Evolutionary conservation across 441 rosid species (phyloP).

Genomic region (Lepidium campestre): DNA sequence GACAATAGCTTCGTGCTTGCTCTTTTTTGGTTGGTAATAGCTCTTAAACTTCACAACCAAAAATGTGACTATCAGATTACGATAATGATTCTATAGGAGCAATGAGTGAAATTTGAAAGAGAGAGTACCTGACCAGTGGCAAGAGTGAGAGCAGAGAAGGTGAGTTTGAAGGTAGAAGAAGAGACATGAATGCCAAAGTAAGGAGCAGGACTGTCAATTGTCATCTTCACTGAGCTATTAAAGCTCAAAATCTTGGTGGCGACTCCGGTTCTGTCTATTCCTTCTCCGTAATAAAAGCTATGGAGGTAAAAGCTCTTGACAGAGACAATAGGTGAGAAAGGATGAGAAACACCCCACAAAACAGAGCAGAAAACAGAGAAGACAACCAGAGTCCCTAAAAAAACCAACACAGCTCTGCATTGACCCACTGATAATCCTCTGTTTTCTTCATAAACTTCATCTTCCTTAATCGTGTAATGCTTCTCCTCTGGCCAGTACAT

Average conservation of each 20-base stretch:
- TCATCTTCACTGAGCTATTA: slow-evolving; percentile 61
- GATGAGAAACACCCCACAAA: slow-evolving; percentile 87
- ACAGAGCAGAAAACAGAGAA: slow-evolving; percentile 84
- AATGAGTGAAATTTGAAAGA: background rate
- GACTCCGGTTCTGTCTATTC: slow-evolving; percentile 77
- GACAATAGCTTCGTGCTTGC: slow-evolving; percentile 53
- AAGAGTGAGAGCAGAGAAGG: slow-evolving; percentile 56
- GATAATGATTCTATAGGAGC: background rate
- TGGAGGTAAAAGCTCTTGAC: slow-evolving; percentile 65
- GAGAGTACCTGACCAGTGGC: slow-evolving; percentile 71
- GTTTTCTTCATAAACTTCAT: slow-evolving; percentile 41
- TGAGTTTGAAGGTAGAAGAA: slow-evolving; percentile 62
- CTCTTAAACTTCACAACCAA: slow-evolving; percentile 68
- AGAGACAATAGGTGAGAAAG: slow-evolving; percentile 63
- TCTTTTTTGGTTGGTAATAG: slow-evolving; percentile 85
- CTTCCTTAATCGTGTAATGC: slow-evolving; percentile 60
- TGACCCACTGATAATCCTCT: slow-evolving; percentile 22
- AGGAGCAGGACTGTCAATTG: slow-evolving; percentile 69
- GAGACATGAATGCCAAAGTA: slow-evolving; percentile 84
- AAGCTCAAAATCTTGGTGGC: slow-evolving; percentile 72
- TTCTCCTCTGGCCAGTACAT: slow-evolving; percentile 81
- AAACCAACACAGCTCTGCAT: slow-evolving; percentile 55
- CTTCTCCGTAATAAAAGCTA: slow-evolving; percentile 75
- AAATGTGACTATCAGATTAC: background rate
- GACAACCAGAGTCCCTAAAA: slow-evolving; percentile 46